These are phyloP conservation scores for Pseudevernia furfuracea DNA, from an alignment of 495 filamentous ascomycete genomes.

Conservation along the genomic window DNA sequence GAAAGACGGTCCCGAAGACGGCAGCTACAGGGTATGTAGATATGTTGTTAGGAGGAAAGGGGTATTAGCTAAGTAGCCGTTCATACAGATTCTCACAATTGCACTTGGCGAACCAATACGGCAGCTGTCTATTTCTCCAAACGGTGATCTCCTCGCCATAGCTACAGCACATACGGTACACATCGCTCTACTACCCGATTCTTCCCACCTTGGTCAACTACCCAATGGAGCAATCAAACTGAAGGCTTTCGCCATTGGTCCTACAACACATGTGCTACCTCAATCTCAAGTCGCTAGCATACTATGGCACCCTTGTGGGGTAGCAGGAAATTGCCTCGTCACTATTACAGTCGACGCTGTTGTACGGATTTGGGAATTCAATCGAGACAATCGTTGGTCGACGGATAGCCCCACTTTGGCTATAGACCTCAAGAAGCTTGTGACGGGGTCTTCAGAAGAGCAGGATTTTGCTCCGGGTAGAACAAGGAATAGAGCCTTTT, in stretches of 20 bases:
- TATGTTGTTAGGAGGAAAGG: not conserved
- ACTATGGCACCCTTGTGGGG: constrained; percentile 80
- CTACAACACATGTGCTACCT: constrained; percentile 79
- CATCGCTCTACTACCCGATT: constrained; percentile 68
- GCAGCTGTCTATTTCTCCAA: constrained; percentile 74
- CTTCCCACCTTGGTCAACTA: constrained; percentile 55
- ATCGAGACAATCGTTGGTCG: constrained; percentile 67
- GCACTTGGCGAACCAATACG: constrained; percentile 67
- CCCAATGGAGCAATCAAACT: constrained; percentile 58
- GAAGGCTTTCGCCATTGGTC: constrained; percentile 77
- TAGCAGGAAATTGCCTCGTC: constrained; percentile 62
- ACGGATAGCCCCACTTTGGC: constrained; percentile 75
- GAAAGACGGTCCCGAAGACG: constrained; percentile 22
- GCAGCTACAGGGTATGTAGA: constrained; percentile 23
- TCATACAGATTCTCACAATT: constrained; percentile 47
- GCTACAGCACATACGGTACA: constrained; percentile 77
- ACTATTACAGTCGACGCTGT: constrained; percentile 80
- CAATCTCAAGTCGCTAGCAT: constrained; percentile 67
- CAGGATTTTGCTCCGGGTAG: constrained; percentile 66
- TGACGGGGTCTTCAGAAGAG: constrained; percentile 65
- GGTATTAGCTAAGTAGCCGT: constrained; percentile 4
- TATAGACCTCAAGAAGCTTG: constrained; percentile 73
- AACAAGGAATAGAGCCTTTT: constrained; percentile 69
- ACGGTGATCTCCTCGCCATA: constrained; percentile 70
- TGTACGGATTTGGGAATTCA: constrained; percentile 81